These are phyloP conservation scores for Diaporthe caulivora DNA, from an alignment of 2,329 filamentous ascomycete species.

Conservation along the genomic window DNA sequence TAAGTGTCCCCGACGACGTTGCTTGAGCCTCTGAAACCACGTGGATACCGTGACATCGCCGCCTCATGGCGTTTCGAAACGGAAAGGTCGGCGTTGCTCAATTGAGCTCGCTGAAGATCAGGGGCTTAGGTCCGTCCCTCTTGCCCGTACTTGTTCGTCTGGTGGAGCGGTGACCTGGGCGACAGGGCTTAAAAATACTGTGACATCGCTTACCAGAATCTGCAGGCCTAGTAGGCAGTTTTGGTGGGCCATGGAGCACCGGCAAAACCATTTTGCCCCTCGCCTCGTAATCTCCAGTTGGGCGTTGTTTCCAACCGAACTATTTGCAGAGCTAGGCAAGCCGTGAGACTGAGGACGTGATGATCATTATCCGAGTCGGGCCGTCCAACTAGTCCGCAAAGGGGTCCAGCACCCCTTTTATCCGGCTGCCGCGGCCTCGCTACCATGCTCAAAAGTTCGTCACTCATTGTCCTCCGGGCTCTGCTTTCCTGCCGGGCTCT, in stretches of 20 bases:
- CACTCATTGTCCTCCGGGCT: background rate
- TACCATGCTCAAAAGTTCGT: background rate
- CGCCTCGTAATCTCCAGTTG: slow-evolving; percentile 8
- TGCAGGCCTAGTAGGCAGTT: slow-evolving; percentile 5
- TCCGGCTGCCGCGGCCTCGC: slow-evolving; percentile 21
- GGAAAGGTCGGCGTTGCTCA: slow-evolving; percentile 14
- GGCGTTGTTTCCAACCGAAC: slow-evolving; percentile 20
- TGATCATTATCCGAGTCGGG: slow-evolving; percentile 20
- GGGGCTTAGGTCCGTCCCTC: slow-evolving; percentile 1
- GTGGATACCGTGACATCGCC: slow-evolving; percentile 24
- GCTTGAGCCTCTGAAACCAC: slow-evolving; percentile 28
- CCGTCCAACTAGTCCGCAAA: slow-evolving; percentile 23
- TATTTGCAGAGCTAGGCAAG: slow-evolving; percentile 22
- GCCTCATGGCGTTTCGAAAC: slow-evolving; percentile 27
- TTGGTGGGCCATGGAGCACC: slow-evolving; percentile 10
- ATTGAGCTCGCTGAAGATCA: slow-evolving; percentile 17
- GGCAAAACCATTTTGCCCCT: slow-evolving; percentile 7
- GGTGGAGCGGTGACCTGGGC: background rate
- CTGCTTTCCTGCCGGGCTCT: slow-evolving; percentile 4
- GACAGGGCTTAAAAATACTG: slow-evolving; percentile 23
- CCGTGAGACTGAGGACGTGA: slow-evolving; percentile 2
- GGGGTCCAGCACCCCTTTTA: slow-evolving; percentile 16
- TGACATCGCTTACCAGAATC: slow-evolving; percentile 25
- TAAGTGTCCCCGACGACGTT: slow-evolving; percentile 10
- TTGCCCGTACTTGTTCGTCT: background rate